Conservation (phyloP, 495 filamentous ascomycete species). For the Penicillium antarcticum region DNA sequence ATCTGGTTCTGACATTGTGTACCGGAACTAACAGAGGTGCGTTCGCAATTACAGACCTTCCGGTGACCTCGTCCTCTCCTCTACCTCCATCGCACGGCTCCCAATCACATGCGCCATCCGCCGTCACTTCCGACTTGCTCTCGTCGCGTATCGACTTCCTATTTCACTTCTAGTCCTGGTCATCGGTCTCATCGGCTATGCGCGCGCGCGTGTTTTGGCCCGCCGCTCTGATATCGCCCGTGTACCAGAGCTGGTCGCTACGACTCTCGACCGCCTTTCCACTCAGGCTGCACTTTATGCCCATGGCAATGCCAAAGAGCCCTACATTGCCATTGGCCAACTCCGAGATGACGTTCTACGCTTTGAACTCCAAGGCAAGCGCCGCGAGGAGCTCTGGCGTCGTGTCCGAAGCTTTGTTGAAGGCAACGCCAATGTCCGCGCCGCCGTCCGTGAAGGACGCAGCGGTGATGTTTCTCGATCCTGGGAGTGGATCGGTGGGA, state of each 20-base stretch:
- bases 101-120: conserved; percentile 82
- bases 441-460: conserved; percentile 74
- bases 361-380: conserved; percentile 68
- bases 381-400: conserved; percentile 76
- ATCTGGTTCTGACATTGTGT: conserved; percentile 47
- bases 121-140: conserved; percentile 83
- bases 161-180: conserved; percentile 67
- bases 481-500: conserved; percentile 96
- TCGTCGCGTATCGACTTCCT: conserved; percentile 93
- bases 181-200: conserved; percentile 50
- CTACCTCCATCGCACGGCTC: conserved; percentile 81
- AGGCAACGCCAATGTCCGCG: conserved; percentile 87
- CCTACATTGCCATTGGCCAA: conserved; percentile 81
- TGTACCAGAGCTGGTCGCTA: conserved; percentile 75
- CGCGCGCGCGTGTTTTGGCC: conserved; percentile 50
- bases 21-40: conserved; percentile 74
- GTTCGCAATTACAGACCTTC: conserved; percentile 65
- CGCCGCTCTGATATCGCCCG: conserved; percentile 61
- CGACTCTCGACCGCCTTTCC: conserved; percentile 77
- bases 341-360: conserved; percentile 88
- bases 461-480: conserved; percentile 82
- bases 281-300: conserved; percentile 74
- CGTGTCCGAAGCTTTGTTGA: conserved; percentile 81
- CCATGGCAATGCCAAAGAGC: conserved; percentile 62
- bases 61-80: conserved; percentile 55